phyloP scores from a whole-genome alignment of 108 stramenopile genomes.

The Seminavis robusta region DNA sequence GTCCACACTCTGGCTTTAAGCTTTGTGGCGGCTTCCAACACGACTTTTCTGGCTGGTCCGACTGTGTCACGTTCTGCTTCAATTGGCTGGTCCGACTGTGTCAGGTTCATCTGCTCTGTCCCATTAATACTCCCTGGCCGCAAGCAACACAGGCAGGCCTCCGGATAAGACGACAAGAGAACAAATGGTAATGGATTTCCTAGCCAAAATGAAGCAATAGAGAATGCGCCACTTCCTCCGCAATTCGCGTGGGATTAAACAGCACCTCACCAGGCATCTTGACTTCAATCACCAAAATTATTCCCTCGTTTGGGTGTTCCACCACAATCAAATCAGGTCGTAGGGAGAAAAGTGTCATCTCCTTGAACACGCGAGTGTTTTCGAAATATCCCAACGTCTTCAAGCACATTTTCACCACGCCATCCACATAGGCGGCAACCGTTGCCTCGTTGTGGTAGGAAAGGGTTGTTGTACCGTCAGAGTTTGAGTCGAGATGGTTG shows the following conservation, averaged over 20 bases:
- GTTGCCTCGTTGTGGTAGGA: constrained; percentile 4
- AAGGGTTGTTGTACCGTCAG: too few species aligned
- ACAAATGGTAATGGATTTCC: background rate
- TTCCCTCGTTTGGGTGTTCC: background rate
- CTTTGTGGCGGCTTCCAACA: too few species aligned
- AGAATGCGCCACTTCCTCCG: background rate
- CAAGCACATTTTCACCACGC: background rate
- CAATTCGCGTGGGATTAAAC: background rate
- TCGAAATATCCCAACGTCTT: background rate
- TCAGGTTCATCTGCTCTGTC: too few species aligned
- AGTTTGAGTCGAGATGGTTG: too few species aligned
- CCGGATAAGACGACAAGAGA: background rate
- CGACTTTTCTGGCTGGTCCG: too few species aligned
- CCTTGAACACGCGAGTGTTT: background rate
- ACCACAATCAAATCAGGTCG: background rate
- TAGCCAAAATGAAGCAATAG: background rate
- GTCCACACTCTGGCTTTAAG: too few species aligned
- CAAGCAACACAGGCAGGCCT: too few species aligned
- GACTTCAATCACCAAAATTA: background rate
- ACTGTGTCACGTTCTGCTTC: too few species aligned
- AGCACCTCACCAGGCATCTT: background rate
- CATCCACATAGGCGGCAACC: background rate
- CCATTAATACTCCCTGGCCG: too few species aligned
- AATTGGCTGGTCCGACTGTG: too few species aligned
- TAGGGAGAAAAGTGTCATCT: background rate